Evolutionary conservation across 352 stramenopile genomes (phyloP).

Genomic region (Globisporangium paroecandrum): DNA sequence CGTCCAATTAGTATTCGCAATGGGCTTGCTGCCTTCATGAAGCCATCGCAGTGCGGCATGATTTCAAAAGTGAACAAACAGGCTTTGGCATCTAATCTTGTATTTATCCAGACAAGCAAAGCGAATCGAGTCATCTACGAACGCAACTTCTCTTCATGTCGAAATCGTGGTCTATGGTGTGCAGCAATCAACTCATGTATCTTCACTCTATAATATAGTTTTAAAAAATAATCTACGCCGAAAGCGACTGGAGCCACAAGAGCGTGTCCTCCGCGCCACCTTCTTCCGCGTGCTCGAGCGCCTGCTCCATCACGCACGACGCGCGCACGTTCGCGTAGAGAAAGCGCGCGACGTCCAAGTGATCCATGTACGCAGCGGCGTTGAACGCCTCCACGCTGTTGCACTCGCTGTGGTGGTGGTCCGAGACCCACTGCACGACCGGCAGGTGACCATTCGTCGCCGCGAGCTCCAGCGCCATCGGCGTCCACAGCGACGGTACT

Average conservation of each 20-base stretch:
- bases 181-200: background rate
- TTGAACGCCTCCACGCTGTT: slow-evolving; percentile 56
- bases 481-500: slow-evolving; percentile 32
- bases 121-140: background rate
- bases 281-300: slow-evolving; percentile 59
- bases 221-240: background rate
- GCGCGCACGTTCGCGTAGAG: slow-evolving; percentile 39
- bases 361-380: slow-evolving; percentile 69
- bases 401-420: slow-evolving; percentile 46
- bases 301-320: slow-evolving; percentile 51
- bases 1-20: background rate
- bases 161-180: background rate
- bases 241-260: slow-evolving; percentile 44
- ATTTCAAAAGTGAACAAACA: too few relatives aligned
- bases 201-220: slow-evolving; percentile 14
- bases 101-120: background rate
- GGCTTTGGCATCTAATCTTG: too few relatives aligned
- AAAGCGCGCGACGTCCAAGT: slow-evolving; percentile 53
- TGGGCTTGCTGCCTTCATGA: too few relatives aligned
- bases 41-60: too few relatives aligned
- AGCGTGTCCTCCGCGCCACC: slow-evolving; percentile 60
- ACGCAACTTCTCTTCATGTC: background rate
- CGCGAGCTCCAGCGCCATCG: slow-evolving; percentile 52
- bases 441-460: slow-evolving; percentile 57
- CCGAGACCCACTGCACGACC: slow-evolving; percentile 60